Evolutionary conservation across 2,329 filamentous ascomycete genomes (phyloP).

Genomic region (Magnaporthiopsis poae): DNA sequence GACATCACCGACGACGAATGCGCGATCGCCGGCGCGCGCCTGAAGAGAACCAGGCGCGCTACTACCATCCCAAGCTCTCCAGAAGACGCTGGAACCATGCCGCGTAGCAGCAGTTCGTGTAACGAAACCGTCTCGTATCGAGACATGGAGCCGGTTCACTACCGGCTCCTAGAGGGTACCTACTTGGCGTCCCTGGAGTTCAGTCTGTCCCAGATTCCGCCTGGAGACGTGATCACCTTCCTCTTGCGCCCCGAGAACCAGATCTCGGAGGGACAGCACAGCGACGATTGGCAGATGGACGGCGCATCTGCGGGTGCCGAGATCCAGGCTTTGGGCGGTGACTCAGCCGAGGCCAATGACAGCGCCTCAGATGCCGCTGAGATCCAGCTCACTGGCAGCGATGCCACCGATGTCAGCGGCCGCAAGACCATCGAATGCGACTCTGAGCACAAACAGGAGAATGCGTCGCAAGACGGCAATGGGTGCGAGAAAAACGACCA

Average conservation of each 20-base stretch:
- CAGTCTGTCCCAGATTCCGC: not conserved
- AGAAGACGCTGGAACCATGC: not conserved
- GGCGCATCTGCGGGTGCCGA: not conserved
- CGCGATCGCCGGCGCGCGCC: too few species aligned
- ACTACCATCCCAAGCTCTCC: not conserved
- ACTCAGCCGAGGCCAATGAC: not conserved
- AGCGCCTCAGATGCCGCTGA: too few species aligned
- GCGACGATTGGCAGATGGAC: not conserved
- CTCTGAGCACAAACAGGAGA: not conserved
- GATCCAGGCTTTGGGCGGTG: not conserved
- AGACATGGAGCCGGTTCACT: not conserved
- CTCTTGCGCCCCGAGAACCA: not conserved
- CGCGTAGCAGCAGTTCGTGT: not conserved
- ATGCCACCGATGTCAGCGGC: not conserved
- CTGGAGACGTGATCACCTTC: not conserved
- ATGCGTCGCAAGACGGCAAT: not conserved
- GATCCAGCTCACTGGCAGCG: too few species aligned
- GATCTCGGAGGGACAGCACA: not conserved
- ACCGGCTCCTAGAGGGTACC: slow-evolving; percentile 5
- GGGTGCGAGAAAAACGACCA: not conserved
- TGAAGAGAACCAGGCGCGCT: not conserved
- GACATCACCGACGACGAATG: not conserved
- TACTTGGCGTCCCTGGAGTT: slow-evolving; percentile 2
- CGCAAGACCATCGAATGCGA: not conserved
- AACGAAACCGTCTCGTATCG: not conserved